Percentiles rank a stretch among this genome's conserved stretches.
Evolutionary conservation across 495 filamentous ascomycete genomes (phyloP).

Genomic region (Pyrenopolyporus hunteri): DNA sequence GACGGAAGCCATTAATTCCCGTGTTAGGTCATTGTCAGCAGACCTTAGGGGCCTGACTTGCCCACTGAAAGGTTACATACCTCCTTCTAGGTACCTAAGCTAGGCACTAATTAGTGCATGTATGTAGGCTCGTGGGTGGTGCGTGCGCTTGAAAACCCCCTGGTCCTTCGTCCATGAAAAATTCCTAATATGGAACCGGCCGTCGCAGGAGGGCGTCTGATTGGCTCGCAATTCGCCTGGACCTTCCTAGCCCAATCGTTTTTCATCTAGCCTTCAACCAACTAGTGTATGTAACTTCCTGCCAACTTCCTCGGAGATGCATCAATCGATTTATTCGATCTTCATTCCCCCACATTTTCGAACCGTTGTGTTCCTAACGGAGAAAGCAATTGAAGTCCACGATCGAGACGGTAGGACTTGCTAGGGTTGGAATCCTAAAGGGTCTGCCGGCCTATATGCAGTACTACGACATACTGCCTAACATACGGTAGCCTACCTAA

Average conservation of each 20-base stretch:
- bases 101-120: background rate
- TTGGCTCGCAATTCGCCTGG: constrained; percentile 31
- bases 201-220: constrained; percentile 6
- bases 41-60: too few species aligned
- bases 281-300: constrained; percentile 21
- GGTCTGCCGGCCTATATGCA: constrained; percentile 29
- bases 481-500: too few species aligned
- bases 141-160: constrained; percentile 9
- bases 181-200: constrained; percentile 38
- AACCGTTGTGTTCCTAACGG: background rate
- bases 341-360: constrained; percentile 32
- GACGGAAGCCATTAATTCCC: too few species aligned
- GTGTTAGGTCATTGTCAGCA: too few species aligned
- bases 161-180: constrained; percentile 14
- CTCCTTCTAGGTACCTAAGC: too few species aligned
- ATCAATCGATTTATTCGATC: constrained; percentile 33
- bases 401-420: constrained; percentile 17
- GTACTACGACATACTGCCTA: constrained; percentile 17
- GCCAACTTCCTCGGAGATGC: constrained; percentile 48
- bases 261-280: constrained; percentile 17
- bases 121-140: constrained; percentile 1
- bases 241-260: constrained; percentile 17
- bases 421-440: constrained; percentile 24
- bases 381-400: constrained; percentile 20
- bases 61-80: too few species aligned